These are phyloP conservation scores for Paramyrothecium roridum DNA, from an alignment of 2,329 filamentous ascomycete species.

Conservation along the genomic window DNA sequence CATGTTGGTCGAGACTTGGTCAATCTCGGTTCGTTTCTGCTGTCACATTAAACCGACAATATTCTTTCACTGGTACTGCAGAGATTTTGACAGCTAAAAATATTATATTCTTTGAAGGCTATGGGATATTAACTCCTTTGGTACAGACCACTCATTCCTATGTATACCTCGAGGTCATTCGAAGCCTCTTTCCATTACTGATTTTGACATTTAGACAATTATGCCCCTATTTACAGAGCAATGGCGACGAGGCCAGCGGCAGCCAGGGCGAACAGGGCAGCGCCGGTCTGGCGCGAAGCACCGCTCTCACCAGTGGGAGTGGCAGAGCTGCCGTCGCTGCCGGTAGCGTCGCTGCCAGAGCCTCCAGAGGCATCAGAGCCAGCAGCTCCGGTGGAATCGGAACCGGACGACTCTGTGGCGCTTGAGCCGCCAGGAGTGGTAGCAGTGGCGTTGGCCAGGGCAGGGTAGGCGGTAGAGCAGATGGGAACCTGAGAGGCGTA, in stretches of 20 bases:
- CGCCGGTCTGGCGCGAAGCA: constrained; percentile 20
- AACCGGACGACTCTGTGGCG: constrained; percentile 1
- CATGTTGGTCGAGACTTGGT: too few relatives aligned
- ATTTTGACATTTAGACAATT: background rate
- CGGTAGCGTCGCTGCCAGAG: constrained; percentile 1
- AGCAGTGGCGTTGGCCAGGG: background rate
- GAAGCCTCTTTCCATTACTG: too few relatives aligned
- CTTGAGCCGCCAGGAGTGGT: background rate
- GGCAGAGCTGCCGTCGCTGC: constrained; percentile 3
- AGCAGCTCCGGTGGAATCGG: constrained; percentile 5
- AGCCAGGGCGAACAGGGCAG: constrained; percentile 24
- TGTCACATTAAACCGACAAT: too few relatives aligned
- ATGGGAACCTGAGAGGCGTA: constrained; percentile 15
- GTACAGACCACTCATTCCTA: background rate
- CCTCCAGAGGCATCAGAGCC: constrained; percentile 1
- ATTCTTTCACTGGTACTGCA: constrained; percentile 4
- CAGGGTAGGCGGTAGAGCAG: constrained; percentile 13
- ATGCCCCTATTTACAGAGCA: constrained; percentile 19
- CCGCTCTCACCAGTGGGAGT: constrained; percentile 13
- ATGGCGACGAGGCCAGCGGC: constrained; percentile 23
- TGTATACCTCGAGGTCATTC: too few relatives aligned
- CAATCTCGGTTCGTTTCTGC: too few relatives aligned
- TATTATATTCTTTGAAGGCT: background rate
- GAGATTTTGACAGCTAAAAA: background rate
- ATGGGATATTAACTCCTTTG: background rate